These are phyloP conservation scores for Protomyces gravidus DNA, from an alignment of 1,139 yeast genomes.

Conservation along the genomic window DNA sequence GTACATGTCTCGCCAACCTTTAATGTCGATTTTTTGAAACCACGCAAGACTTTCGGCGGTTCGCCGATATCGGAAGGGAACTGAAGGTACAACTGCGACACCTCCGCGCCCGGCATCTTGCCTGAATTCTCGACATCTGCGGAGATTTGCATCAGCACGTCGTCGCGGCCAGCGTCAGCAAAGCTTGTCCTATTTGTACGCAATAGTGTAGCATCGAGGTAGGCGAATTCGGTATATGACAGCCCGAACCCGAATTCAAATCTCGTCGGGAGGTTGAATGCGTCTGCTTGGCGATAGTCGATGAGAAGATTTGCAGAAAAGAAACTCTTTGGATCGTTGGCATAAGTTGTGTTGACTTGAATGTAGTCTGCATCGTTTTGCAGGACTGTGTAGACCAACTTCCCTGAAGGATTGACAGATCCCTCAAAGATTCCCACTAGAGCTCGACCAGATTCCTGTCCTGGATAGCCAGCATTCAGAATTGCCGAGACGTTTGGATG, in stretches of 20 bases:
- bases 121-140: conserved; percentile 50
- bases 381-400: conserved; percentile 61
- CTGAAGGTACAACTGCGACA: conserved; percentile 48
- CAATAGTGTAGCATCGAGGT: conserved; percentile 30
- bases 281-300: conserved; percentile 56
- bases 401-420: conserved; percentile 58
- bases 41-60: conserved; percentile 51
- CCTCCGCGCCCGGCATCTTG: conserved; percentile 46
- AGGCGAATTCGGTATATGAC: conserved; percentile 51
- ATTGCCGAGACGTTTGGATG: conserved; percentile 57
- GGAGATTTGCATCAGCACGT: conserved; percentile 45
- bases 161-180: background rate
- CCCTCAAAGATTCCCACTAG: conserved; percentile 55
- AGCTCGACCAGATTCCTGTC: conserved; percentile 53
- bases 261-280: conserved; percentile 53
- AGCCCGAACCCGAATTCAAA: conserved; percentile 62
- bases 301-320: conserved; percentile 42
- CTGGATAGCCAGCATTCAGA: conserved; percentile 54
- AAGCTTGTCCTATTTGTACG: background rate
- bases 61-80: conserved; percentile 46
- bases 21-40: conserved; percentile 55
- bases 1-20: conserved; percentile 46
- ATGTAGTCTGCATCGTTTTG: conserved; percentile 52
- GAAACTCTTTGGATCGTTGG: conserved; percentile 44
- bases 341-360: conserved; percentile 22